These are phyloP conservation scores for Cercospora zeae-maydis DNA, from an alignment of 2,329 filamentous ascomycete genomes.

Conservation along the genomic window DNA sequence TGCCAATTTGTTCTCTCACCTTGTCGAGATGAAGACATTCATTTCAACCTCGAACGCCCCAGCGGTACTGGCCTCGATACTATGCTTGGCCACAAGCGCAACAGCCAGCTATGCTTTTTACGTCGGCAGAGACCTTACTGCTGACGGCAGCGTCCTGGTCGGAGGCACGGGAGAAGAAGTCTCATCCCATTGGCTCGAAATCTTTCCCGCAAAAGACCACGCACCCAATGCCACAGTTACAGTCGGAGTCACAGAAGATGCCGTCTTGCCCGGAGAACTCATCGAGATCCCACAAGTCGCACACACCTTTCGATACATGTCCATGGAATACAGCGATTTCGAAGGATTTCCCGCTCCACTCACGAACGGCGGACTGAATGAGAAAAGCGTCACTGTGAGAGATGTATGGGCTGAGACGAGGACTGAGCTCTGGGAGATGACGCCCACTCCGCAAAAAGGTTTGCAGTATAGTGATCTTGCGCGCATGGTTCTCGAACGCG, in stretches of 20 bases:
- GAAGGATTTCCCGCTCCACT: constrained; percentile 45
- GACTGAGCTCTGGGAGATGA: constrained; percentile 42
- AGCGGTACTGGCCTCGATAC: background rate
- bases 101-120: constrained; percentile 49
- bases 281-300: constrained; percentile 37
- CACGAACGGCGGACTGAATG: constrained; percentile 46
- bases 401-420: constrained; percentile 44
- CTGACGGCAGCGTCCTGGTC: constrained; percentile 43
- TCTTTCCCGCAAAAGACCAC: constrained; percentile 45
- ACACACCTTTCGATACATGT: constrained; percentile 38
- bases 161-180: constrained; percentile 50
- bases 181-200: constrained; percentile 48
- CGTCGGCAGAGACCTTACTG: constrained; percentile 46
- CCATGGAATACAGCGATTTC: constrained; percentile 41
- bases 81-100: background rate
- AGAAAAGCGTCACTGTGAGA: constrained; percentile 42
- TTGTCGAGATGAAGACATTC: background rate
- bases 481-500: constrained; percentile 42
- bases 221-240: constrained; percentile 42
- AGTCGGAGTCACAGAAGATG: constrained; percentile 43
- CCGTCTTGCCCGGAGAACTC: constrained; percentile 37
- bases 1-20: background rate
- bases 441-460: constrained; percentile 41
- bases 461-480: constrained; percentile 45
- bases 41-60: background rate